phyloP scores from a whole-genome alignment of 2,329 filamentous ascomycete species.

The Cladobotryum protrusum region DNA sequence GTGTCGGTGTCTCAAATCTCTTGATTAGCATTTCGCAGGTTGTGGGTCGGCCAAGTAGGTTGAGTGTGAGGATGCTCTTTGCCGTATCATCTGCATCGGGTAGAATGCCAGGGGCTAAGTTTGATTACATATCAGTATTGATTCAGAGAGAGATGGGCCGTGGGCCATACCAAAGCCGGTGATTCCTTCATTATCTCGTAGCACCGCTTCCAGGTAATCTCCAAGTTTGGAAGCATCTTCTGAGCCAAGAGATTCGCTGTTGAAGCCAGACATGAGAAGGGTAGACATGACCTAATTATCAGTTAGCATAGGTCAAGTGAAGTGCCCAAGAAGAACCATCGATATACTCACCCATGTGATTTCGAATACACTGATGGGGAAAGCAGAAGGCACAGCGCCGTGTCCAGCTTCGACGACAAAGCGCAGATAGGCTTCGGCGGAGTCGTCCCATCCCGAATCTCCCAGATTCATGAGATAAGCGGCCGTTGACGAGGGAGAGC shows the following conservation, averaged over 20 bases:
- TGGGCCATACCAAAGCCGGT: background rate
- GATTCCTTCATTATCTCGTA: no score
- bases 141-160: background rate
- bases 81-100: slow-evolving; percentile 16
- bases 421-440: slow-evolving; percentile 14
- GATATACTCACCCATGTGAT: slow-evolving; percentile 7
- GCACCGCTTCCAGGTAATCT: no score
- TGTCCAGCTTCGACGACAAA: slow-evolving; percentile 3
- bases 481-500: slow-evolving; percentile 15
- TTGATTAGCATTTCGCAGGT: slow-evolving; percentile 3
- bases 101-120: slow-evolving; percentile 3
- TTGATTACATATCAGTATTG: background rate
- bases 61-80: slow-evolving; percentile 10
- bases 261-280: background rate
- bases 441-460: slow-evolving; percentile 11
- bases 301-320: background rate
- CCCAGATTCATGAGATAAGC: slow-evolving; percentile 14
- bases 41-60: background rate
- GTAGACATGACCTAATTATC: background rate
- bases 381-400: slow-evolving; percentile 13
- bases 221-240: no score
- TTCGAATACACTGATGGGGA: slow-evolving; percentile 12
- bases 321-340: background rate
- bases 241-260: background rate
- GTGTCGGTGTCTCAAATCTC: slow-evolving; percentile 9